Evolutionary conservation across 2,329 filamentous ascomycete species (phyloP), one percentile per base, ranked within the genome.

Genomic region (Helotiales sp.): DNA sequence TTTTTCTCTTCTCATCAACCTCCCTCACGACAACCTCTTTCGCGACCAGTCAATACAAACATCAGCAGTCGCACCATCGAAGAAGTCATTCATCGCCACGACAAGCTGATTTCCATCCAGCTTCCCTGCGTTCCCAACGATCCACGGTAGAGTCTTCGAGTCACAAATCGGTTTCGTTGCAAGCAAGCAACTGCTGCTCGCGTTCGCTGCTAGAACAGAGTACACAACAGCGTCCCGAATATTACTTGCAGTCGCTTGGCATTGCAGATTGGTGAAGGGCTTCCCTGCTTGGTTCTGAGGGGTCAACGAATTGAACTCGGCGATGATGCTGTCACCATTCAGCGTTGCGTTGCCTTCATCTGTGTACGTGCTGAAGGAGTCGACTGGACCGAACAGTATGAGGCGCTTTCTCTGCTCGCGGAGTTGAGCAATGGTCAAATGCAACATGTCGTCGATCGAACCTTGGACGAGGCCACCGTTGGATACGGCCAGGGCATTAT

Each of bases 1-100:
- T 25, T 15, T 17, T 19, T 9, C n/a, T 22, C 40, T 25, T 15
- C 22, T 13, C 22, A 12, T 27, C 19, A 13, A 1, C 40, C 17
- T 25, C 7, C 17, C 17, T 49, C 27, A 49, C 46, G 27, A 49
- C 46, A 68, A 42, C 44, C 66, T 62, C 54, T 55, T 61, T 42
- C 60, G n/a, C 53, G 61, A 63, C 66, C 64, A 64, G 58, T 71
- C 67, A 55, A 79, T 69, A 6, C 74, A 75, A 5, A 78, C 73
- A 70, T 81, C 77, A 2, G 75, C 74, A 19, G 77, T 80, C 22
- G 72, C 78, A 0, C 79, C 79, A 62, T 81, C 78, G 46, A 81
- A 73, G 60, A 80, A 81, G 57, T 81, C 79, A 69, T 82, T 81
- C 70, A 81, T 72, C 17, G 79, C 68, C 2, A 80, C 76, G 0